Conservation (phyloP, 164 flowering plant genomes). For the Nelumbo lutea region DNA sequence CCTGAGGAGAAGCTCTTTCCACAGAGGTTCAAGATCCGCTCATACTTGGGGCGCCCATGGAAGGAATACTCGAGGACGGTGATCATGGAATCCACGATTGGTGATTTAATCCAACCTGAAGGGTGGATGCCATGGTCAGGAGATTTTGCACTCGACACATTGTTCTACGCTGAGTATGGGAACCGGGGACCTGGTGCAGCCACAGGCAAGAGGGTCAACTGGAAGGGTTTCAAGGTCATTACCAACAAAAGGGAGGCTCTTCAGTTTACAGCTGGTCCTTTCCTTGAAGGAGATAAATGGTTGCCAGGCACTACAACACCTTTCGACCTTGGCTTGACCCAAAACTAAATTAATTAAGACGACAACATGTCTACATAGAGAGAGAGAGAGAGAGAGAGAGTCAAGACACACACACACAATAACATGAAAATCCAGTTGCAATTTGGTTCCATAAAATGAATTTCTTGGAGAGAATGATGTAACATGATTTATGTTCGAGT, state of each 20-base stretch:
- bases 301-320: conserved; percentile 20
- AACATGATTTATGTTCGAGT: too few relatives aligned
- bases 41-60: conserved; percentile 61
- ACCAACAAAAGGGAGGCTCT: conserved; percentile 24
- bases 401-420: not conserved
- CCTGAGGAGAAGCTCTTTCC: conserved; percentile 34
- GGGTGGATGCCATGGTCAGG: conserved; percentile 53
- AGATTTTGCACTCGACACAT: conserved; percentile 32
- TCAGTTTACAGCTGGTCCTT: conserved; percentile 32
- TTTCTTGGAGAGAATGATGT: too few relatives aligned
- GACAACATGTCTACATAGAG: not conserved
- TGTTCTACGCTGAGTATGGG: conserved; percentile 42
- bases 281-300: conserved; percentile 34
- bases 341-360: too few relatives aligned
- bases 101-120: conserved; percentile 41
- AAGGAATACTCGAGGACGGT: conserved; percentile 43
- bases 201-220: conserved; percentile 28
- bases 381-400: not conserved
- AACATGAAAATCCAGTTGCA: too few relatives aligned
- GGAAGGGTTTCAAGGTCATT: conserved; percentile 33
- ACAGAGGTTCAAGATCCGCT: conserved; percentile 18
- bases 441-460: too few relatives aligned
- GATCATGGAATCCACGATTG: conserved; percentile 43
- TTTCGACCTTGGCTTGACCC: conserved; percentile 19
- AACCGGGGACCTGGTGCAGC: conserved; percentile 43